phyloP scores from a whole-genome alignment of 1,139 yeast genomes.

The Candida sanyaensis region DNA sequence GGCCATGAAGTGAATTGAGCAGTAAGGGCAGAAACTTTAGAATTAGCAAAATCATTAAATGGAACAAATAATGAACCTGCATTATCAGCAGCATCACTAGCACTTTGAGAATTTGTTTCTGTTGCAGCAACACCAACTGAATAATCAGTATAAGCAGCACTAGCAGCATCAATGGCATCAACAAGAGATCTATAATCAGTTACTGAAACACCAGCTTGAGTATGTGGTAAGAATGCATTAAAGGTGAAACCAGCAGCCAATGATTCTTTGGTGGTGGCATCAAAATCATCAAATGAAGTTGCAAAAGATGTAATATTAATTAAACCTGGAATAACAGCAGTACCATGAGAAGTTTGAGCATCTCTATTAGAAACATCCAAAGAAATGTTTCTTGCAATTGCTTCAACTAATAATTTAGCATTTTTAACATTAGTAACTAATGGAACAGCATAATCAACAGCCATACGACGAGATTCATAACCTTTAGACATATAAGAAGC shows the following conservation, averaged over 20 bases:
- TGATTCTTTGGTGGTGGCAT: slow-evolving; percentile 67
- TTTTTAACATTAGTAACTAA: slow-evolving; percentile 96
- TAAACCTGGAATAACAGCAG: slow-evolving; percentile 83
- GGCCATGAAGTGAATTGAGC: slow-evolving; percentile 88
- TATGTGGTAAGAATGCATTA: slow-evolving; percentile 76
- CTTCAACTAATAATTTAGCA: slow-evolving; percentile 95
- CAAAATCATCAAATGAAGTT: slow-evolving; percentile 67
- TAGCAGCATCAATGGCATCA: slow-evolving; percentile 60
- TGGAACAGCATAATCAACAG: slow-evolving; percentile 97
- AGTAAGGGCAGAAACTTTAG: slow-evolving; percentile 74
- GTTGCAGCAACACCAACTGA: slow-evolving; percentile 84
- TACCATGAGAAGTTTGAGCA: slow-evolving; percentile 88
- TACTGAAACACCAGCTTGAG: slow-evolving; percentile 55
- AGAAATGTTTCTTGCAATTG: slow-evolving; percentile 69
- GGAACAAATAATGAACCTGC: slow-evolving; percentile 85
- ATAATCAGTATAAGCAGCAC: slow-evolving; percentile 77
- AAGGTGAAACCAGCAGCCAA: slow-evolving; percentile 89
- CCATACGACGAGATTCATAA: slow-evolving; percentile 99
- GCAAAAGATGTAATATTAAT: slow-evolving; percentile 80
- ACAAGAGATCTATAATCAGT: slow-evolving; percentile 65
- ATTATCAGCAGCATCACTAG: slow-evolving; percentile 60
- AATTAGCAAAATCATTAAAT: slow-evolving; percentile 68
- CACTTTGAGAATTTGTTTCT: slow-evolving; percentile 62
- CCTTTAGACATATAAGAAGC: slow-evolving; percentile 98
- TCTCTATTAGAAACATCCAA: slow-evolving; percentile 77